These are phyloP conservation scores for Claviceps sp. DNA, from an alignment of 2,329 filamentous ascomycete genomes.

Conservation along the genomic window DNA sequence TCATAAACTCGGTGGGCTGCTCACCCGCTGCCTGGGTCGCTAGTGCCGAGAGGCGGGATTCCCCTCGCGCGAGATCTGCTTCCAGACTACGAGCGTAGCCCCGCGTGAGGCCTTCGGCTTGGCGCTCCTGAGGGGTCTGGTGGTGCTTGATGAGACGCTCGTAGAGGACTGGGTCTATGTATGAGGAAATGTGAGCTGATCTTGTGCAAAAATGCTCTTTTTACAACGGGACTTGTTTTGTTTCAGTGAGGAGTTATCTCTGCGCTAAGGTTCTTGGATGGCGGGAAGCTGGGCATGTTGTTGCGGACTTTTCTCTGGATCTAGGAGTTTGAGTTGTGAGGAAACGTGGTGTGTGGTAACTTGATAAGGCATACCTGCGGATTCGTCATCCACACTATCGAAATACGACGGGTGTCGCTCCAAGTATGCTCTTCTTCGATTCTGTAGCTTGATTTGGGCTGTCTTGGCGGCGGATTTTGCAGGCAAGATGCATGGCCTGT, in stretches of 20 bases:
- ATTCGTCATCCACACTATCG: constrained; percentile 37
- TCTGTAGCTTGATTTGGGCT: constrained; percentile 48
- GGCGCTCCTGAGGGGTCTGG: constrained; percentile 58
- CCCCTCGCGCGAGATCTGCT: constrained; percentile 61
- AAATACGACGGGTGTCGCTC: constrained; percentile 63
- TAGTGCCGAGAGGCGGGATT: constrained; percentile 56
- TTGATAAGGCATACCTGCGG: constrained; percentile 28
- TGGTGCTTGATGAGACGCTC: constrained; percentile 67
- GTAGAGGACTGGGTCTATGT: constrained; percentile 63
- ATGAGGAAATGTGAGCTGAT: neutral
- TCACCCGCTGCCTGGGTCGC: constrained; percentile 7
- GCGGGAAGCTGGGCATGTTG: too few species aligned
- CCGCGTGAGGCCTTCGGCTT: constrained; percentile 57
- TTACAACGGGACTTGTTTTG: too few species aligned
- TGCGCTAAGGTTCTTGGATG: too few species aligned
- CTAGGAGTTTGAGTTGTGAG: too few species aligned
- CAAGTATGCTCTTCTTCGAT: constrained; percentile 66
- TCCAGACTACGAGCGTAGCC: constrained; percentile 71
- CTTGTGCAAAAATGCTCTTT: too few species aligned
- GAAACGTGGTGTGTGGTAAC: too few species aligned
- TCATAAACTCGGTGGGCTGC: neutral
- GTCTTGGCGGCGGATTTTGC: constrained; percentile 27
- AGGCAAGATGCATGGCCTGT: constrained; percentile 30
- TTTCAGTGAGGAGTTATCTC: too few species aligned
- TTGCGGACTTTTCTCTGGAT: too few species aligned